These are phyloP conservation scores for Tolypocladium endophyticum DNA, from an alignment of 2,329 filamentous ascomycete genomes.

Conservation along the genomic window DNA sequence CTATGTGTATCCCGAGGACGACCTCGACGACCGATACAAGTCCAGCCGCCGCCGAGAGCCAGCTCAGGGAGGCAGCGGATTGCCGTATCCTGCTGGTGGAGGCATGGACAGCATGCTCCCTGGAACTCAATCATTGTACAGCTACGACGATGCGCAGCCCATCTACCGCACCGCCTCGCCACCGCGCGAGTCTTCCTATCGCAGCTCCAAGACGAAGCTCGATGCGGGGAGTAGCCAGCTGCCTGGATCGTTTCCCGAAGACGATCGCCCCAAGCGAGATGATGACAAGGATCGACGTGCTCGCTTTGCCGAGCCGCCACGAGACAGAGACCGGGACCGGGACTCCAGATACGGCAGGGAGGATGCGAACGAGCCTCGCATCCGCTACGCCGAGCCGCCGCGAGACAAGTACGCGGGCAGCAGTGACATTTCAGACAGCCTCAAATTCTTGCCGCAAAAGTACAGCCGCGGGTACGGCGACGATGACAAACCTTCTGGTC, in stretches of 20 bases:
- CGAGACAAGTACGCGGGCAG: slow-evolving; percentile 9
- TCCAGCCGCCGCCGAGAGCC: slow-evolving; percentile 20
- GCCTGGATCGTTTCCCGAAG: slow-evolving; percentile 23
- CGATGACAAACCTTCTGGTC: slow-evolving; percentile 6
- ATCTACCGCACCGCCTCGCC: slow-evolving; percentile 24
- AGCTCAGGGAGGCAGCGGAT: slow-evolving; percentile 17
- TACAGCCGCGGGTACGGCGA: slow-evolving; percentile 27
- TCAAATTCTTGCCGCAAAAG: slow-evolving; percentile 37
- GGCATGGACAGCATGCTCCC: slow-evolving; percentile 26
- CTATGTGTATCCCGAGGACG: slow-evolving; percentile 31
- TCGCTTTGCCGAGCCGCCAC: slow-evolving; percentile 11
- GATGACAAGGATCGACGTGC: slow-evolving; percentile 10
- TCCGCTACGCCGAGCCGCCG: slow-evolving; percentile 7
- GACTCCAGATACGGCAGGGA: slow-evolving; percentile 9
- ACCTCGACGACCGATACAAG: slow-evolving; percentile 25
- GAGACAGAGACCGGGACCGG: slow-evolving; percentile 1
- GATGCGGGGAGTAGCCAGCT: slow-evolving; percentile 10
- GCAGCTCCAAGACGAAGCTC: slow-evolving; percentile 23
- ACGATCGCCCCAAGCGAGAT: slow-evolving; percentile 11
- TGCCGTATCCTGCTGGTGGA: slow-evolving; percentile 29
- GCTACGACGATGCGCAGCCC: slow-evolving; percentile 25
- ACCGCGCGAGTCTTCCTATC: slow-evolving; percentile 22
- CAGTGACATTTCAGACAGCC: slow-evolving; percentile 19
- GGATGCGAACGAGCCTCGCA: slow-evolving; percentile 9
- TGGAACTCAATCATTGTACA: slow-evolving; percentile 24